These are phyloP conservation scores for Cyberlindnera misumaiensis DNA, from an alignment of 805 yeast genomes.

Conservation along the genomic window DNA sequence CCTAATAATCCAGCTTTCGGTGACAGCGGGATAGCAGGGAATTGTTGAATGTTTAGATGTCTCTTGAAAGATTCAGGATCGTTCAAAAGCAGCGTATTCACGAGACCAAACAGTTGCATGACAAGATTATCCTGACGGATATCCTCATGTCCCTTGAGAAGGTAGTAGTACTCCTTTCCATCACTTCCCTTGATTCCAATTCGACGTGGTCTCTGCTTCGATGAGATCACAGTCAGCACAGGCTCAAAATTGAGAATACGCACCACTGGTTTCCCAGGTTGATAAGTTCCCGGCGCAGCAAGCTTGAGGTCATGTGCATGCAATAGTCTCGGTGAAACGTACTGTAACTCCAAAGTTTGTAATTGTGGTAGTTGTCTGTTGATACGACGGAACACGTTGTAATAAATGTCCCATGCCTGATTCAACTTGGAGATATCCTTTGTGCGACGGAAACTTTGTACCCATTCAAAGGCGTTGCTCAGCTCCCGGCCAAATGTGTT, in stretches of 20 bases:
- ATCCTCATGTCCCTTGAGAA: slow-evolving; percentile 94
- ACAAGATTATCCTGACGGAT: slow-evolving; percentile 95
- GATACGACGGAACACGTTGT: slow-evolving; percentile 86
- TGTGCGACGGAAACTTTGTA: slow-evolving; percentile 73
- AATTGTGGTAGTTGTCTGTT: slow-evolving; percentile 84
- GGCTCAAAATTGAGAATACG: slow-evolving; percentile 75
- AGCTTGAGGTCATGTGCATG: slow-evolving; percentile 73
- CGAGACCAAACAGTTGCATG: slow-evolving; percentile 95
- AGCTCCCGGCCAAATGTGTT: slow-evolving; percentile 92
- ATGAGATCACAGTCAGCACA: slow-evolving; percentile 76
- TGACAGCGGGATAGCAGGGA: slow-evolving; percentile 90
- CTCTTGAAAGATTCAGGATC: slow-evolving; percentile 96
- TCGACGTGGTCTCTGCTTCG: slow-evolving; percentile 94
- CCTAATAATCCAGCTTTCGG: slow-evolving; percentile 96
- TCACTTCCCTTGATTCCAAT: slow-evolving; percentile 77
- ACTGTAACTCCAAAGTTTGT: slow-evolving; percentile 80
- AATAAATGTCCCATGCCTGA: slow-evolving; percentile 97
- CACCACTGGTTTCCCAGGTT: slow-evolving; percentile 73
- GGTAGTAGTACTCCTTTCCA: slow-evolving; percentile 81
- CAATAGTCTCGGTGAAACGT: slow-evolving; percentile 85
- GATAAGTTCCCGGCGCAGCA: slow-evolving; percentile 92
- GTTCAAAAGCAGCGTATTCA: slow-evolving; percentile 78
- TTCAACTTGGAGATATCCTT: slow-evolving; percentile 83
- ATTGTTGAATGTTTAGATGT: slow-evolving; percentile 86
- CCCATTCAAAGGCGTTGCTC: slow-evolving; percentile 91